A percentile compares a stretch with the other conserved stretches of the same genome.
Evolutionary conservation across 169 alveolate genomes (phyloP).

Genomic region (Perkinsus marinus): DNA sequence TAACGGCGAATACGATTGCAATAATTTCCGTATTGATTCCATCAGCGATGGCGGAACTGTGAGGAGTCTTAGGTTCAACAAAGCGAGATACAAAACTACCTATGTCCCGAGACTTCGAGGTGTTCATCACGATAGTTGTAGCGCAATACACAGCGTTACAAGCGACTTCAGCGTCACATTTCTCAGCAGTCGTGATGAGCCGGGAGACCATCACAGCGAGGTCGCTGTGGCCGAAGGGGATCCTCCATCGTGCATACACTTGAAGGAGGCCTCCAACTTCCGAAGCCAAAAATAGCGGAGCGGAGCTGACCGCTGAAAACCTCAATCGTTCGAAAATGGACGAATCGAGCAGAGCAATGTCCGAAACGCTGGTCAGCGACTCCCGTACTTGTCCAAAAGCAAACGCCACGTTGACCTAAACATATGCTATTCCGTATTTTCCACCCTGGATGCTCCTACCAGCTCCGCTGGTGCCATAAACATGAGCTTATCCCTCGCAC

Average conservation of each 20-base stretch:
- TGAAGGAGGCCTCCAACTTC: neutral
- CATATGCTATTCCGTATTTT: neutral
- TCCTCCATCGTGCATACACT: neutral
- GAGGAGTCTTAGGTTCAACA: neutral
- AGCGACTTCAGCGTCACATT: neutral
- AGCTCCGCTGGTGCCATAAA: neutral
- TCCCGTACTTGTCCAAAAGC: neutral
- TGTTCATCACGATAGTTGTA: neutral
- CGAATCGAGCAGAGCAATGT: neutral
- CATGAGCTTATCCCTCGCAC: neutral
- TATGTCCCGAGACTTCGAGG: neutral
- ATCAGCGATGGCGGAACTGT: neutral
- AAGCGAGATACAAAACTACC: neutral
- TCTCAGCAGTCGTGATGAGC: neutral
- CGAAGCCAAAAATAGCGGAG: neutral
- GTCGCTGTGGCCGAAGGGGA: neutral
- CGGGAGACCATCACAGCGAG: neutral
- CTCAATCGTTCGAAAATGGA: neutral
- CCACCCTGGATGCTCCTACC: neutral
- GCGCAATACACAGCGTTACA: neutral
- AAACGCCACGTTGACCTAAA: neutral
- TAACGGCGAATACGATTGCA: neutral
- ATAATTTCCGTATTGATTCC: neutral
- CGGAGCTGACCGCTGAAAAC: neutral
- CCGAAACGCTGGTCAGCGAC: neutral